These are phyloP conservation scores for Lecanicillium sp. DNA, from an alignment of 2,329 filamentous ascomycete genomes.

Conservation along the genomic window DNA sequence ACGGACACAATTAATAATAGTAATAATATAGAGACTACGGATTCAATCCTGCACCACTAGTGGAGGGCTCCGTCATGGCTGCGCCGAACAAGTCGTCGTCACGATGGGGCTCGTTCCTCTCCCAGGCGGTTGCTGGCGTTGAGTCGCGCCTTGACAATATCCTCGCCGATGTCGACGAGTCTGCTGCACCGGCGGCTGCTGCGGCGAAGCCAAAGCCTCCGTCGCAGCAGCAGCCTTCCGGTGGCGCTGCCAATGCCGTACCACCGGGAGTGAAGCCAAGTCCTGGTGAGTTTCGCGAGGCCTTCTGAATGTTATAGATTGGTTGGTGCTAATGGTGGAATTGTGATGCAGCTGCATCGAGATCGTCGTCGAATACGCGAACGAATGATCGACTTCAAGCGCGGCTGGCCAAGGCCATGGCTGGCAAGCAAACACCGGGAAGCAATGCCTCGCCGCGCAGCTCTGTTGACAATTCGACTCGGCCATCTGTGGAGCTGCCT, in stretches of 20 bases:
- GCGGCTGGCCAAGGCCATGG: conserved; percentile 79
- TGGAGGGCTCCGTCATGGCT: conserved; percentile 30
- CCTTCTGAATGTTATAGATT: too few relatives aligned
- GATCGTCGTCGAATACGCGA: conserved; percentile 55
- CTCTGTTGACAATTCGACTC: conserved; percentile 25
- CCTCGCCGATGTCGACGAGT: conserved; percentile 66
- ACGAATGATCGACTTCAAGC: conserved; percentile 82
- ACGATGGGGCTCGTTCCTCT: conserved; percentile 74
- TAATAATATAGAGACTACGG: too few relatives aligned
- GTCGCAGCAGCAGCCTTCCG: conserved; percentile 8
- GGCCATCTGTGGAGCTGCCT: conserved; percentile 19
- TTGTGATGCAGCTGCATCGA: conserved; percentile 38
- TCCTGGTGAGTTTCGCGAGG: conserved; percentile 17
- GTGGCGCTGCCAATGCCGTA: conserved; percentile 6
- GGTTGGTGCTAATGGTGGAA: too few relatives aligned
- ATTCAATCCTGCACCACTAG: too few relatives aligned
- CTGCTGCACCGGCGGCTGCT: conserved; percentile 26
- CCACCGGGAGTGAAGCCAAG: conserved; percentile 21
- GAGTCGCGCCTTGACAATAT: conserved; percentile 91
- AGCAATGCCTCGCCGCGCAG: conserved; percentile 18
- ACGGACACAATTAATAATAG: too few relatives aligned
- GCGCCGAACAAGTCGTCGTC: conserved; percentile 42
- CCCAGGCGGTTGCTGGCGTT: conserved; percentile 86
- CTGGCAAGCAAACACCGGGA: conserved; percentile 48
- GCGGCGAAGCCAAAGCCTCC: conserved; percentile 23